phyloP scores from a whole-genome alignment of 1,284 basidiomycete genomes.

The Malassezia nana region DNA sequence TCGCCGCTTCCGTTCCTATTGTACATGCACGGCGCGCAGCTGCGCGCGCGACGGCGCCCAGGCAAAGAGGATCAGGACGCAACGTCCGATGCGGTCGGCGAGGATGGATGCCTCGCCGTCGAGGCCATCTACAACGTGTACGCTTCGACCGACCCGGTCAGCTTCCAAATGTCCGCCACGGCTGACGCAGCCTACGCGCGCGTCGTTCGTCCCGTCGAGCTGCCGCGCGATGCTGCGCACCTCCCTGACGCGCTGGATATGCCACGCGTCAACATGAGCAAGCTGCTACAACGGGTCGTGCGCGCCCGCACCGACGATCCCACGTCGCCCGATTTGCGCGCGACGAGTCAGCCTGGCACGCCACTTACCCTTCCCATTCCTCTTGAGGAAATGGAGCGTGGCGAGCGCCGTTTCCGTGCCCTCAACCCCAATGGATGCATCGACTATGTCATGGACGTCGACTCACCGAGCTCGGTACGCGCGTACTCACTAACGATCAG shows the following conservation, averaged over 20 bases:
- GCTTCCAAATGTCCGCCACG: slow-evolving; percentile 47
- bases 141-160: slow-evolving; percentile 49
- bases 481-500: neutral
- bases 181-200: slow-evolving; percentile 48
- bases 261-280: slow-evolving; percentile 41
- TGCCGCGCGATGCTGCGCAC: slow-evolving; percentile 42
- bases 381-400: slow-evolving; percentile 17
- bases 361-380: neutral
- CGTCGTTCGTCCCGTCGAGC: slow-evolving; percentile 45
- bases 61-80: slow-evolving; percentile 31
- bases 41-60: slow-evolving; percentile 54
- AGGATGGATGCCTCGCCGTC: slow-evolving; percentile 54
- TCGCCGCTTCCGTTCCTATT: slow-evolving; percentile 55
- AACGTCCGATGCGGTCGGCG: slow-evolving; percentile 51
- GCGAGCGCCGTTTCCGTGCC: slow-evolving; percentile 30
- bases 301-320: slow-evolving; percentile 13
- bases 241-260: slow-evolving; percentile 39
- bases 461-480: slow-evolving; percentile 8
- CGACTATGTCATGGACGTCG: slow-evolving; percentile 24
- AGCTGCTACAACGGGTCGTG: slow-evolving; percentile 37
- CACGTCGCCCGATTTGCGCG: neutral
- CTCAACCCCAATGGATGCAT: slow-evolving; percentile 43
- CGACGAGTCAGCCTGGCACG: neutral
- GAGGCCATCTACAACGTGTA: slow-evolving; percentile 47
- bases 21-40: slow-evolving; percentile 53